A percentile compares a stretch with the other conserved stretches of the same genome.
phyloP scores from a whole-genome alignment of 75 land plant genomes.

The Sequoiadendron giganteum region DNA sequence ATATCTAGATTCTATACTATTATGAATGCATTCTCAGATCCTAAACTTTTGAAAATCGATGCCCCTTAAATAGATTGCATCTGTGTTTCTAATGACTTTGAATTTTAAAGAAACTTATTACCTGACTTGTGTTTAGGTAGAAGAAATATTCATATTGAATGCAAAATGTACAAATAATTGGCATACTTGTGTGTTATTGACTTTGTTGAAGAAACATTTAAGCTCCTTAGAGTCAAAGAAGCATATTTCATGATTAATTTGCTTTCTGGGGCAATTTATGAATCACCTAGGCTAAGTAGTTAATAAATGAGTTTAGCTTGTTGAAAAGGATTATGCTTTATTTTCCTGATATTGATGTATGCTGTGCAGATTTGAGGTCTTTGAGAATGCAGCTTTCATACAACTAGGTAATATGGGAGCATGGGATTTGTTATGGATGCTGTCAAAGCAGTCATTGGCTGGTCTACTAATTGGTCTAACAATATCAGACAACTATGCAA shows the following conservation, averaged over 20 bases:
- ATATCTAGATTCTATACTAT: too few relatives aligned
- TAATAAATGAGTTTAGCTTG: background rate
- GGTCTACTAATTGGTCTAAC: constrained; percentile 54
- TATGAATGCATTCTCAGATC: background rate
- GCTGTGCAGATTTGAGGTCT: constrained; percentile 2
- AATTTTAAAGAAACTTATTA: background rate
- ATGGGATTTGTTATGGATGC: constrained; percentile 31
- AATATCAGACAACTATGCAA: constrained; percentile 67
- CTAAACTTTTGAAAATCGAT: background rate
- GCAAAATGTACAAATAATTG: background rate
- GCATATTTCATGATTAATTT: background rate
- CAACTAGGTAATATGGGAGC: constrained; percentile 26
- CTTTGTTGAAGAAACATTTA: background rate
- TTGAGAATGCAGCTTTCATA: background rate
- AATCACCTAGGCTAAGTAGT: background rate
- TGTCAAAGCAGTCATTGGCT: constrained; percentile 38
- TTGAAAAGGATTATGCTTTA: background rate
- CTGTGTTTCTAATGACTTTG: background rate
- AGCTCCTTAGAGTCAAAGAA: background rate
- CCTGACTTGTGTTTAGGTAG: background rate
- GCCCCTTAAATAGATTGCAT: background rate
- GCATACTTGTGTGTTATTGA: background rate
- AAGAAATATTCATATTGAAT: background rate
- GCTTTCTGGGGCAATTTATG: background rate
- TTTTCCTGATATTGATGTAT: background rate